Conservation (phyloP, 2,329 filamentous ascomycete species). For the Juglanconis sp. region DNA sequence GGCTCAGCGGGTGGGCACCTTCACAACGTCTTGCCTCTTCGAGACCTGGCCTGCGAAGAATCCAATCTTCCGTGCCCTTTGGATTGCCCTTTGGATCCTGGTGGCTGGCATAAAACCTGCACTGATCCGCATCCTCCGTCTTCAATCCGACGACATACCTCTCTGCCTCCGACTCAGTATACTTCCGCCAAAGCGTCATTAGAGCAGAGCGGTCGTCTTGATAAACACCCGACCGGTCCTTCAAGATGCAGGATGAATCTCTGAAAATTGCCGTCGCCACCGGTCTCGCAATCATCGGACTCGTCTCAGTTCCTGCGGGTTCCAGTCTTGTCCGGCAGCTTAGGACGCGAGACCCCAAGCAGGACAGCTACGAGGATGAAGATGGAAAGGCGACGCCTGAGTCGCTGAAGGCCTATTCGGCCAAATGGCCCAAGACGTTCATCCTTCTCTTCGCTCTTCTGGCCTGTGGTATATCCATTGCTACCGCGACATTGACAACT, state of each 20-base stretch:
- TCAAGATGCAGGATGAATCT: conserved; percentile 27
- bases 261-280: conserved; percentile 25
- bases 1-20: conserved; percentile 4
- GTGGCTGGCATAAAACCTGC: conserved; percentile 24
- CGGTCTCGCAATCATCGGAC: conserved; percentile 26
- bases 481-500: conserved; percentile 52
- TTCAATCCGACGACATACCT: conserved; percentile 18
- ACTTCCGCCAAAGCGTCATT: not conserved
- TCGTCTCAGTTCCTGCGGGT: conserved; percentile 29
- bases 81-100: conserved; percentile 30
- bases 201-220: not conserved
- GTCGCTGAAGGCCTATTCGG: conserved; percentile 60
- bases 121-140: conserved; percentile 30
- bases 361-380: conserved; percentile 60
- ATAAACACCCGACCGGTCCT: not conserved
- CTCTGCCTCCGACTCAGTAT: not conserved
- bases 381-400: conserved; percentile 68
- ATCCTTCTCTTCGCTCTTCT: conserved; percentile 51
- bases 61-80: not conserved
- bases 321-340: conserved; percentile 27
- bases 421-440: conserved; percentile 52
- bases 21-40: conserved; percentile 8
- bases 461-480: conserved; percentile 55
- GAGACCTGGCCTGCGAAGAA: not conserved
- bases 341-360: conserved; percentile 27